These are phyloP conservation scores for Trichoderma koningii DNA, from an alignment of 2,329 filamentous ascomycete species.

Conservation along the genomic window DNA sequence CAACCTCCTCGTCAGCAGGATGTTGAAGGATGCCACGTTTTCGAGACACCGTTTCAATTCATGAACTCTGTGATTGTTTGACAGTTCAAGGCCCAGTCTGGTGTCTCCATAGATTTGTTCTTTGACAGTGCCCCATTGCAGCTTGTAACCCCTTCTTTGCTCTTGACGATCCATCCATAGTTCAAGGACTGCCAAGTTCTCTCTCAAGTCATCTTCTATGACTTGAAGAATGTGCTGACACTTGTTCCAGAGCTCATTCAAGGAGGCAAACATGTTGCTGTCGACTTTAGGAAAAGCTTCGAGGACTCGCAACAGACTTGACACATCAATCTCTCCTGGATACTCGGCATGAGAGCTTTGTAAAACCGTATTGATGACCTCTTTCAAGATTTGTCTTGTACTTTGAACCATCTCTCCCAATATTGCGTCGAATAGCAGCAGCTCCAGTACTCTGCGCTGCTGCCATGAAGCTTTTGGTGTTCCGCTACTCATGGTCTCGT, in stretches of 20 bases:
- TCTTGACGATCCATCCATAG: neutral
- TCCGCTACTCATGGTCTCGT: neutral
- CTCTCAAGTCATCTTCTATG: neutral
- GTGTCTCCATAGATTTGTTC: neutral
- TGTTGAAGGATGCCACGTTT: neutral
- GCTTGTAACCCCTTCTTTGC: no score
- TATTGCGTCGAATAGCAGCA: neutral
- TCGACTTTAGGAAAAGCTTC: neutral
- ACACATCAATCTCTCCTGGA: neutral
- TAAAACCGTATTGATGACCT: neutral
- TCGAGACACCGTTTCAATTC: neutral
- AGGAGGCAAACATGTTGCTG: neutral
- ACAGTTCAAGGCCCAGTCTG: neutral
- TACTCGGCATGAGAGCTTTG: neutral
- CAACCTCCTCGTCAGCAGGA: neutral
- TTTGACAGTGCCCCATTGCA: neutral
- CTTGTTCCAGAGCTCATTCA: neutral
- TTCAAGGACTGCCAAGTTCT: neutral
- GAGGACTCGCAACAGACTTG: neutral
- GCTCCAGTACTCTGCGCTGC: neutral
- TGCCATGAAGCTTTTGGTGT: neutral
- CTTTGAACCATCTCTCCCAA: neutral
- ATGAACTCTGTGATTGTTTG: neutral
- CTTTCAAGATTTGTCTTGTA: neutral
- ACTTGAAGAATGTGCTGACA: neutral